Evolutionary conservation across 2,329 filamentous ascomycete genomes (phyloP).

Genomic region (Mycogone perniciosa): DNA sequence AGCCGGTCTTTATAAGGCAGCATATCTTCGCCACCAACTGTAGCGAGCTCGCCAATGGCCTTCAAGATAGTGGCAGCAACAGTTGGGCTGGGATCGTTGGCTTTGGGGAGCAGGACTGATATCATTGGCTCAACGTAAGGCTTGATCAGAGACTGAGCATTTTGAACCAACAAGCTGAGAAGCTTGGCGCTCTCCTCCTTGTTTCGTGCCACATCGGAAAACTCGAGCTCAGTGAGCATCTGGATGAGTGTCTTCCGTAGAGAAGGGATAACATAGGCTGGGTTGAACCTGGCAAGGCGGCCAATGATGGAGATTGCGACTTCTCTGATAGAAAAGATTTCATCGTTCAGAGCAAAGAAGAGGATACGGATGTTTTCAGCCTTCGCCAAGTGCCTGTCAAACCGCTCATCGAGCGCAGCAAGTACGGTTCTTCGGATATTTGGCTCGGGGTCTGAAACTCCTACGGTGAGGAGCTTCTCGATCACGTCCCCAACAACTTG

Average conservation of each 20-base stretch:
- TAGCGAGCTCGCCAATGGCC: conserved; percentile 89
- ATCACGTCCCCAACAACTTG: conserved; percentile 98
- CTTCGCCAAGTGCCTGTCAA: conserved; percentile 93
- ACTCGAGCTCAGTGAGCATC: conserved; percentile 91
- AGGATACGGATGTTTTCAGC: conserved; percentile 94
- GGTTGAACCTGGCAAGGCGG: conserved; percentile 82
- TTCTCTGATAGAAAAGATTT: conserved; percentile 86
- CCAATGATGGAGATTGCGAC: conserved; percentile 96
- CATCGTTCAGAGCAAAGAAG: conserved; percentile 93
- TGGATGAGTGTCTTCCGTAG: conserved; percentile 92
- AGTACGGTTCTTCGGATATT: conserved; percentile 86
- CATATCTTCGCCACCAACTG: conserved; percentile 92
- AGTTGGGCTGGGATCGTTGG: conserved; percentile 73
- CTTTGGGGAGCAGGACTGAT: conserved; percentile 86
- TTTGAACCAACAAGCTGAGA: conserved; percentile 85
- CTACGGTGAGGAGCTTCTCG: conserved; percentile 89
- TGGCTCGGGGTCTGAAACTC: conserved; percentile 84
- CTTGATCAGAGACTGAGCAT: conserved; percentile 87
- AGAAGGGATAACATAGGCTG: conserved; percentile 95
- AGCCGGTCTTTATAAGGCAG: conserved; percentile 81
- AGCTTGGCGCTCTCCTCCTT: conserved; percentile 96
- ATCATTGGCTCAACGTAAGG: conserved; percentile 98
- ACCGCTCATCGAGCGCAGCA: conserved; percentile 82
- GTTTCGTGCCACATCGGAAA: conserved; percentile 86
- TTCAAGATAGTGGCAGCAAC: conserved; percentile 94